These are phyloP conservation scores for Umbellularia californica DNA, from an alignment of 164 flowering plant genomes.

Conservation along the genomic window DNA sequence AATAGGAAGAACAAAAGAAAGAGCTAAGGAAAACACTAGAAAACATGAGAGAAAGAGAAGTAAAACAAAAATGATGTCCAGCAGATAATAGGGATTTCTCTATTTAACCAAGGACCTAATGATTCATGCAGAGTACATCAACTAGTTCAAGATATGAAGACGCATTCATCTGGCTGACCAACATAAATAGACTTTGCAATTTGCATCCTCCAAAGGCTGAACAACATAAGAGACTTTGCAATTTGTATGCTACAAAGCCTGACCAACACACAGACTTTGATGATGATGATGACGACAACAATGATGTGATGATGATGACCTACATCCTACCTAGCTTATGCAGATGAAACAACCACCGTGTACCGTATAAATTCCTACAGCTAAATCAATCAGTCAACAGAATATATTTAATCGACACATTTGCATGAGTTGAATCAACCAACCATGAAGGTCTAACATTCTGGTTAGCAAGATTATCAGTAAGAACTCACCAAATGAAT, in stretches of 20 bases:
- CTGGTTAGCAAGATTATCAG: not conserved
- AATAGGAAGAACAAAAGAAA: no score
- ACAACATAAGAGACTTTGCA: no score
- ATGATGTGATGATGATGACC: not conserved
- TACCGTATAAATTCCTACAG: not conserved
- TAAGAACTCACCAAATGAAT: slow-evolving; percentile 72
- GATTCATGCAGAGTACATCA: slow-evolving; percentile 24
- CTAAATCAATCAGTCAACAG: not conserved
- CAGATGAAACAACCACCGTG: not conserved
- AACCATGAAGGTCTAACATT: not conserved
- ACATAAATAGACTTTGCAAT: no score
- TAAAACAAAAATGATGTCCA: slow-evolving; percentile 28
- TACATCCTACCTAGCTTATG: not conserved
- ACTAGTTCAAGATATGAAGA: slow-evolving; percentile 8
- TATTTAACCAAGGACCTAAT: slow-evolving; percentile 27
- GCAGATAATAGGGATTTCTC: slow-evolving; percentile 29
- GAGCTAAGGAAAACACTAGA: slow-evolving; percentile 8
- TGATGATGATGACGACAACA: no score
- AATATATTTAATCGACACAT: not conserved
- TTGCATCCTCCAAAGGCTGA: no score
- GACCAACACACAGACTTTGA: no score
- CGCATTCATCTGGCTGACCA: no score
- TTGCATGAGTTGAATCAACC: not conserved
- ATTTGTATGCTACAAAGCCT: no score
- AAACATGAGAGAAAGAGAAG: slow-evolving; percentile 17